Conservation (phyloP, 2,329 filamentous ascomycete species). For the Beauveria sp. region DNA sequence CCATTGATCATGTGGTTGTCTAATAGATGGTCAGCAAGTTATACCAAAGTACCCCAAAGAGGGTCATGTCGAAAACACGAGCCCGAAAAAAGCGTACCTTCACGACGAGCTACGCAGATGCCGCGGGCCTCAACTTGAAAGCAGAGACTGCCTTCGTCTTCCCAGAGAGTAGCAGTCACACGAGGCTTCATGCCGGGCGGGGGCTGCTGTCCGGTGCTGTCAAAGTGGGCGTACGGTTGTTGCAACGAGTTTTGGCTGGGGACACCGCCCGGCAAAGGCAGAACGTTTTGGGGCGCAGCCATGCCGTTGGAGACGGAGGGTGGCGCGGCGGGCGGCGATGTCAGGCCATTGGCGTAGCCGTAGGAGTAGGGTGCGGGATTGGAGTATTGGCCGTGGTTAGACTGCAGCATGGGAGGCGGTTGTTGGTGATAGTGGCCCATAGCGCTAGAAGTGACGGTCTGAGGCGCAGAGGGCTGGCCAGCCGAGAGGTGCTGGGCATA, state of each 20-base stretch:
- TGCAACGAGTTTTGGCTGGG: conserved; percentile 40
- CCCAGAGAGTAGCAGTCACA: conserved; percentile 94
- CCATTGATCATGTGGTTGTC: conserved; percentile 99
- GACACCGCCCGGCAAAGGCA: conserved; percentile 57
- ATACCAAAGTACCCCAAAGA: not conserved
- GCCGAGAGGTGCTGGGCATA: conserved; percentile 74
- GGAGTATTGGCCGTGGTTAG: conserved; percentile 61
- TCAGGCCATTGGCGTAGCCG: conserved; percentile 66
- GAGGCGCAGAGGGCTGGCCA: conserved; percentile 65
- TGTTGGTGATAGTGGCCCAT: conserved; percentile 74
- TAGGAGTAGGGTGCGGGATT: conserved; percentile 61
- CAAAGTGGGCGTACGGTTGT: conserved; percentile 55
- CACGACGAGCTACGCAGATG: conserved; percentile 87
- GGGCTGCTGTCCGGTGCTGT: conserved; percentile 85
- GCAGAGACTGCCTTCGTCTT: conserved; percentile 94
- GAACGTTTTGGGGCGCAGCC: conserved; percentile 52
- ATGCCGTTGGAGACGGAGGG: conserved; percentile 65
- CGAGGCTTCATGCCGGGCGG: conserved; percentile 93
- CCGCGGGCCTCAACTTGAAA: conserved; percentile 96
- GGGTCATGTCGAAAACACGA: not conserved
- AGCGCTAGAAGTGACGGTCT: conserved; percentile 65
- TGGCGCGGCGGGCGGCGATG: conserved; percentile 65
- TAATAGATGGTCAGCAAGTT: not conserved
- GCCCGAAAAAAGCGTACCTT: conserved; percentile 51
- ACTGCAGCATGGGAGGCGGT: conserved; percentile 68